These are phyloP conservation scores for Rhizopus delemar DNA, from an alignment of 371 early-diverging fungal species.

Conservation along the genomic window DNA sequence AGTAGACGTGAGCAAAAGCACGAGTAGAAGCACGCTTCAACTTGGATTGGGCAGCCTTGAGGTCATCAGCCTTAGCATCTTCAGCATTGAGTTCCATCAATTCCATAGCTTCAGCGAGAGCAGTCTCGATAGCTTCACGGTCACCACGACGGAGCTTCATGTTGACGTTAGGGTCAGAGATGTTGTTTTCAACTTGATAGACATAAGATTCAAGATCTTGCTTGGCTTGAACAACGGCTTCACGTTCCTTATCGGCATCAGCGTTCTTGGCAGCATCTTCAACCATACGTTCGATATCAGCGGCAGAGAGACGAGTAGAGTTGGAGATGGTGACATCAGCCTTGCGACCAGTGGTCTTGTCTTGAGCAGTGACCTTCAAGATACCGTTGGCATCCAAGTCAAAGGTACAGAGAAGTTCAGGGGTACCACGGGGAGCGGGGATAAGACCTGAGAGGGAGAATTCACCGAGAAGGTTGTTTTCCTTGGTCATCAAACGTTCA, in stretches of 20 bases:
- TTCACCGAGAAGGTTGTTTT: conserved; percentile 92
- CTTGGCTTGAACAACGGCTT: conserved; percentile 79
- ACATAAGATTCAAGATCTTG: conserved; percentile 87
- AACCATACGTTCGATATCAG: conserved; percentile 91
- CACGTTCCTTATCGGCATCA: conserved; percentile 81
- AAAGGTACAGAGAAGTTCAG: conserved; percentile 92
- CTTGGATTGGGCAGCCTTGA: conserved; percentile 81
- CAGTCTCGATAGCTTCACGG: conserved; percentile 82
- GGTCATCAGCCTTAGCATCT: conserved; percentile 81
- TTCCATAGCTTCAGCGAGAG: conserved; percentile 81
- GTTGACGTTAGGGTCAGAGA: conserved; percentile 79
- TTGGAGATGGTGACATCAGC: conserved; percentile 92
- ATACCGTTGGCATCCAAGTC: conserved; percentile 96
- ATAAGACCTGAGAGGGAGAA: conserved; percentile 88
- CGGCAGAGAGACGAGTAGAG: conserved; percentile 86
- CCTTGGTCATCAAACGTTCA: conserved; percentile 86
- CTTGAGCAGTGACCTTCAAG: conserved; percentile 90
- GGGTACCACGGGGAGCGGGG: conserved; percentile 88
- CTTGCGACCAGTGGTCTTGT: conserved; percentile 86
- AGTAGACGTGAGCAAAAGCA: conserved; percentile 59
- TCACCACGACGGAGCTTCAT: conserved; percentile 70
- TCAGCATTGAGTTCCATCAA: conserved; percentile 73
- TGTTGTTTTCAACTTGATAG: conserved; percentile 83
- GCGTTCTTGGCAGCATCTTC: conserved; percentile 86
- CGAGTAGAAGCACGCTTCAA: conserved; percentile 74